Percentiles rank a stretch among this genome's conserved stretches.
Evolutionary conservation across 1,139 yeast genomes (phyloP).

Genomic region (Pneumocystis carinii): DNA sequence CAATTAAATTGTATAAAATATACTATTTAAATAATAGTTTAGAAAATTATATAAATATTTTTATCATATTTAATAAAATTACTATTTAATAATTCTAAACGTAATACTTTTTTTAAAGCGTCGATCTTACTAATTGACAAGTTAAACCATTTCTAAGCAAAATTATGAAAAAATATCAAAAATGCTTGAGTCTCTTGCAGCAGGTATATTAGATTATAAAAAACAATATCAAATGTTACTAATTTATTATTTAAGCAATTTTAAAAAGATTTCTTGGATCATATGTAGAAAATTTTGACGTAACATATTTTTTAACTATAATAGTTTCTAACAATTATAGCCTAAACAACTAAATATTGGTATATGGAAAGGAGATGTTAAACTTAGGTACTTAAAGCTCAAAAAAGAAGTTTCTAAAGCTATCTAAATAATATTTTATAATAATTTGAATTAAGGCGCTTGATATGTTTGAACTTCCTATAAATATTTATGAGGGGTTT

Average conservation of each 20-base stretch:
- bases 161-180: not conserved
- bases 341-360: constrained; percentile 84
- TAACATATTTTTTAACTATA: constrained; percentile 7
- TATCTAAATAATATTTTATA: not conserved
- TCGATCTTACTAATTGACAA: not conserved
- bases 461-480: constrained; percentile 70
- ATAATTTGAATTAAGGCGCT: constrained; percentile 33
- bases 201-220: not conserved
- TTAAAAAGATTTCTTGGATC: constrained; percentile 39
- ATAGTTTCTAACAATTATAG: not conserved
- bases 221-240: not conserved
- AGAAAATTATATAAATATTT: not conserved
- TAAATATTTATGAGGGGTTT: constrained; percentile 83
- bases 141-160: not conserved
- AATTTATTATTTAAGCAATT: constrained; percentile 29
- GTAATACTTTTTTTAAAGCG: not conserved
- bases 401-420: constrained; percentile 39
- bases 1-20: not conserved
- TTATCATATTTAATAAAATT: not conserved
- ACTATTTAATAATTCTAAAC: not conserved
- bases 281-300: constrained; percentile 88
- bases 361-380: constrained; percentile 96
- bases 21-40: not conserved
- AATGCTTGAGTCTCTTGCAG: constrained; percentile 2
- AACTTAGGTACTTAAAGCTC: constrained; percentile 56